Base-by-base conservation (phyloP, 2,329 filamentous ascomycete species). In the Arthrobotrys megalospora region DNA sequence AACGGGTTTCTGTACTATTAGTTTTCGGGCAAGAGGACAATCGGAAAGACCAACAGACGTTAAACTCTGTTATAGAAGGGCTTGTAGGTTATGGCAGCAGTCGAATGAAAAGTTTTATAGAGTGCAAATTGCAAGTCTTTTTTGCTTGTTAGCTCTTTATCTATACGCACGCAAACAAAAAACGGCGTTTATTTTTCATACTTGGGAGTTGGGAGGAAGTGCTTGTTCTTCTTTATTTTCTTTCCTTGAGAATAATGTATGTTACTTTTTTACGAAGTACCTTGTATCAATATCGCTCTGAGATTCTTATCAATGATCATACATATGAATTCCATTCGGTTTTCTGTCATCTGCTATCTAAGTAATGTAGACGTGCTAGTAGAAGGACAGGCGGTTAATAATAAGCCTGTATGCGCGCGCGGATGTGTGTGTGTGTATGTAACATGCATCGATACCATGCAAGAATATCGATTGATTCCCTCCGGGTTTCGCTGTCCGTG, bases 11-110 rank as follows among this genome's bases (percentile, higher is more conserved):
- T 82, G 38, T 19, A 80, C n/a, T n/a, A 10, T 64, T 80, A 94
- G 92, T 90, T 93, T 84, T 88, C 92, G 79, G 96, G 96, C 83
- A 99, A 98, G 89, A 92, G 96, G 85, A 91, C 93, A 80, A 94
- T 97, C 84, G 95, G 96, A 85, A 97, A 96, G 88, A 95, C 93
- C 75, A 86, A 89, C 82, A 90, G 91, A 81, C 90, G 91, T 84
- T 93, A 88, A 87, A 14, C 65, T 43, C 24, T 12, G 60, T 34
- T 34, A 48, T 50, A 14, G 28, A 24, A 11, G 16, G 52, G 43
- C 6, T 28, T 60, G 55, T 60, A 60, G 55, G 55, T 60, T 60
- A 60, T 28, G 36, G 55, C 36, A 43, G 7, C 19, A 43, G 55
- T 60, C 55, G 55, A 43, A 60, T 28, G 34, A 60, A 60, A 60